phyloP scores from a whole-genome alignment of 2,329 filamentous ascomycete species.

The Leptographium radiaticola region DNA sequence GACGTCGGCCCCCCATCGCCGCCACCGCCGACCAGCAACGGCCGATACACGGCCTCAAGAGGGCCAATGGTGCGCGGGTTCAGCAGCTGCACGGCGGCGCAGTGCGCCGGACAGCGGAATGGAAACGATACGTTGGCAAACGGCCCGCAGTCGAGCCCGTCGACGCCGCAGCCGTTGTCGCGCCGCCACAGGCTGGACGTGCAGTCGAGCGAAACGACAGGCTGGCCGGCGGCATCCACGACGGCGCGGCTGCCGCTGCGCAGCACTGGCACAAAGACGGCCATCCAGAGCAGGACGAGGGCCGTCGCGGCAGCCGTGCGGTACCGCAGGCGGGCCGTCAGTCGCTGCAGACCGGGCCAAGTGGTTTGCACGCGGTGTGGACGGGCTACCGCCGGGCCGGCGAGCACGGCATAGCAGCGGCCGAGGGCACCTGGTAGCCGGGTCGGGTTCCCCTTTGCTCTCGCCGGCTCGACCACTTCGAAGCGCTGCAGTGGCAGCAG shows the following conservation, averaged over 20 bases:
- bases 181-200: constrained; percentile 56
- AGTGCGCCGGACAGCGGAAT: constrained; percentile 65
- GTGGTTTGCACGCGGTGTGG: no score
- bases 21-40: constrained; percentile 52
- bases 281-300: constrained; percentile 57
- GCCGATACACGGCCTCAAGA: constrained; percentile 48
- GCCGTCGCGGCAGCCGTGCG: constrained; percentile 21
- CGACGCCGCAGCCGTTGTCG: constrained; percentile 59
- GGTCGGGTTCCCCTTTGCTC: no score
- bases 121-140: constrained; percentile 58
- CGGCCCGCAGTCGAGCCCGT: constrained; percentile 62
- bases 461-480: no score
- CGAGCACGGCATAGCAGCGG: no score
- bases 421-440: no score
- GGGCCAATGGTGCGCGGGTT: constrained; percentile 66
- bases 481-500: no score
- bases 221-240: not conserved
- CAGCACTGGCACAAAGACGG: constrained; percentile 50
- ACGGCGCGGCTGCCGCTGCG: constrained; percentile 35
- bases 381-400: no score
- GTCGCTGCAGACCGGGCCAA: no score
- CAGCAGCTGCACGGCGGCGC: constrained; percentile 48
- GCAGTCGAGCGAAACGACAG: constrained; percentile 37
- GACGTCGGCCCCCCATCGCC: constrained; percentile 21
- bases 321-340: no score